phyloP scores from a whole-genome alignment of 2,329 filamentous ascomycete species.

The Cryphonectria nitschkei region DNA sequence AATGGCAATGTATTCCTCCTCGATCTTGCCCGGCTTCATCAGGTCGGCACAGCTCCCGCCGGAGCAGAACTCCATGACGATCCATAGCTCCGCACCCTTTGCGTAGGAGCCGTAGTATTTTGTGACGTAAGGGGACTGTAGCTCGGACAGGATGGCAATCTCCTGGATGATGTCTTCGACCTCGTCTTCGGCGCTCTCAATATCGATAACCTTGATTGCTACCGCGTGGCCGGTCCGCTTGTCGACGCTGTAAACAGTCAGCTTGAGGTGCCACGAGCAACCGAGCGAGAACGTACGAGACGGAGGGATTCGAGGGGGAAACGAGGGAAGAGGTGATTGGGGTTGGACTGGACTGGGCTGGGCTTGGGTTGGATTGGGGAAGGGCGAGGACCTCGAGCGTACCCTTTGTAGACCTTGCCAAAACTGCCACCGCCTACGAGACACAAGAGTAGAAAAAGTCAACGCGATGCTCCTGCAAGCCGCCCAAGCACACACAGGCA shows the following conservation, averaged over 20 bases:
- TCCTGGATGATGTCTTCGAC: conserved; percentile 99
- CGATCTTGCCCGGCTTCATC: conserved; percentile 89
- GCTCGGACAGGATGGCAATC: conserved; percentile 93
- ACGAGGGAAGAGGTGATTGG: not conserved
- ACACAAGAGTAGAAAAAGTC: conserved; percentile 37
- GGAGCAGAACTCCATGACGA: conserved; percentile 99
- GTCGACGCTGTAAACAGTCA: conserved; percentile 68
- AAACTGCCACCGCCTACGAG: conserved; percentile 89
- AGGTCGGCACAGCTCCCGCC: conserved; percentile 95
- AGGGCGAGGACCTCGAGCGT: conserved; percentile 36
- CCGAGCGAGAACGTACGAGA: not conserved
- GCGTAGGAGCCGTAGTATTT: conserved; percentile 98
- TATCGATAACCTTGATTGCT: conserved; percentile 98
- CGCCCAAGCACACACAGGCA: not conserved
- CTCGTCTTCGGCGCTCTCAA: conserved; percentile 98
- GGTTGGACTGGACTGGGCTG: no score
- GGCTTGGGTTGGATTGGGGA: not conserved
- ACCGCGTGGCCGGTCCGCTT: conserved; percentile 91
- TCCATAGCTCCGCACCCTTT: conserved; percentile 96
- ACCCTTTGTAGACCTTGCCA: conserved; percentile 99
- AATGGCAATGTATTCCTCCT: conserved; percentile 96
- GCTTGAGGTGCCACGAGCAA: not conserved
- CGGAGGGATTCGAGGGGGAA: conserved; percentile 8
- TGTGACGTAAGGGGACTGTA: conserved; percentile 94
- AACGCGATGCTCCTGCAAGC: conserved; percentile 23